Evolutionary conservation across 768 basidiomycete species (phyloP).

Genomic region (Phaeotremella skinneri): DNA sequence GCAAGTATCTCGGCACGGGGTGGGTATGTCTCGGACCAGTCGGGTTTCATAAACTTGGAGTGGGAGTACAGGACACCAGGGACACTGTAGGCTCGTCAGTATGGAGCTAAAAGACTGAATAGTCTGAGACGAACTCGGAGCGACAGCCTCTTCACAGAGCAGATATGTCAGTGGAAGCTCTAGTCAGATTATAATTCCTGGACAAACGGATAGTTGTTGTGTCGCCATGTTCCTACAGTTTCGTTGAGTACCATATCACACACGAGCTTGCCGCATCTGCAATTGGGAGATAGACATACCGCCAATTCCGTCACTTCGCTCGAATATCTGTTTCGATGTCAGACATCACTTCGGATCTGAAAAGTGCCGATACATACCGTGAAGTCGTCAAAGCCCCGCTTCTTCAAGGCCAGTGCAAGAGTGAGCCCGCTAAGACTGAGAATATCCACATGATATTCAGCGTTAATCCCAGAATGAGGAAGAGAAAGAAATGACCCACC

Average conservation of each 20-base stretch:
- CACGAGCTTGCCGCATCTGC: no score
- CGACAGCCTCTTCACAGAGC: constrained; percentile 26
- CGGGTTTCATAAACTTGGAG: constrained; percentile 18
- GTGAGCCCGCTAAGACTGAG: constrained; percentile 24
- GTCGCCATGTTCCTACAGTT: constrained; percentile 5
- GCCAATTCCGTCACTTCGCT: constrained; percentile 22
- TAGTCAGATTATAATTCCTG: background rate
- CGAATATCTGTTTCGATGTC: constrained; percentile 22
- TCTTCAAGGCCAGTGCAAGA: constrained; percentile 17
- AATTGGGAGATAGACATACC: constrained; percentile 22
- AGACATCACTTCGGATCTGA: background rate
- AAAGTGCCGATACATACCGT: constrained; percentile 10
- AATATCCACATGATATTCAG: background rate
- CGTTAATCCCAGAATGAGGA: background rate
- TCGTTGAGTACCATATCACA: no score
- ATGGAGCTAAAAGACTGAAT: background rate
- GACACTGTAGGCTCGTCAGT: constrained; percentile 9
- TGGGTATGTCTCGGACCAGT: constrained; percentile 27
- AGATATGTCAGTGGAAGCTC: background rate
- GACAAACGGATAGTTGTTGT: constrained; percentile 11
- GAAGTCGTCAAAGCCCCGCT: constrained; percentile 25
- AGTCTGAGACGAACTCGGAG: constrained; percentile 26
- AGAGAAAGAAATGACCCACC: constrained; percentile 10
- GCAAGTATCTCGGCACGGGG: constrained; percentile 27
- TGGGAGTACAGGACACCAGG: constrained; percentile 23